Evolutionary conservation across 495 filamentous ascomycete species (phyloP).

Genomic region (Talaromyces wortmannii): DNA sequence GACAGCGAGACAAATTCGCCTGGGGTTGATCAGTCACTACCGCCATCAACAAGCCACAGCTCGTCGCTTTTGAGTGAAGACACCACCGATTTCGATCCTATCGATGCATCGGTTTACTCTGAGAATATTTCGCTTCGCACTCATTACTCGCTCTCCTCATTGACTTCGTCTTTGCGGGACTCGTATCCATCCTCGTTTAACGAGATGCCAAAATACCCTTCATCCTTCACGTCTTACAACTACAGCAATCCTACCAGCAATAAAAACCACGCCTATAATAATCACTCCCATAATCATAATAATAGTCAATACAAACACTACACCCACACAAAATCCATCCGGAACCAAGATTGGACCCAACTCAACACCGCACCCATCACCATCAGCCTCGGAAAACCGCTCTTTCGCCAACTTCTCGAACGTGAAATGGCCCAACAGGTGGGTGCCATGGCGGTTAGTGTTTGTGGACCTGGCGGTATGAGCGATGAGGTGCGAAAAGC

Average conservation of each 20-base stretch:
- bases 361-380: slow-evolving; percentile 20
- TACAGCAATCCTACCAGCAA: neutral
- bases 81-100: neutral
- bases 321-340: slow-evolving; percentile 11
- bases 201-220: neutral
- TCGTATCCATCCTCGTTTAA: neutral
- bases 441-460: slow-evolving; percentile 38
- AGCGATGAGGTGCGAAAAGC: slow-evolving; percentile 37
- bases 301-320: slow-evolving; percentile 21
- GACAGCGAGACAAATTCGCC: neutral
- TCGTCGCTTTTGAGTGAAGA: neutral
- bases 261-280: neutral
- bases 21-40: neutral
- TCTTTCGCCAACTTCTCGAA: slow-evolving; percentile 23
- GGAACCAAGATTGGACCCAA: slow-evolving; percentile 18
- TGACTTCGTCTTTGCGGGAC: neutral
- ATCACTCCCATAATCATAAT: neutral
- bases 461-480: slow-evolving; percentile 36
- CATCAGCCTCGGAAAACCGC: slow-evolving; percentile 26
- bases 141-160: slow-evolving; percentile 1
- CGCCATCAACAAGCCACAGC: neutral
- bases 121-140: neutral
- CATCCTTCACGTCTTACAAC: neutral
- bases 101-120: neutral
- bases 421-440: slow-evolving; percentile 29